Conservation (phyloP, 2,329 filamentous ascomycete genomes). For the Colletotrichum sp. region DNA sequence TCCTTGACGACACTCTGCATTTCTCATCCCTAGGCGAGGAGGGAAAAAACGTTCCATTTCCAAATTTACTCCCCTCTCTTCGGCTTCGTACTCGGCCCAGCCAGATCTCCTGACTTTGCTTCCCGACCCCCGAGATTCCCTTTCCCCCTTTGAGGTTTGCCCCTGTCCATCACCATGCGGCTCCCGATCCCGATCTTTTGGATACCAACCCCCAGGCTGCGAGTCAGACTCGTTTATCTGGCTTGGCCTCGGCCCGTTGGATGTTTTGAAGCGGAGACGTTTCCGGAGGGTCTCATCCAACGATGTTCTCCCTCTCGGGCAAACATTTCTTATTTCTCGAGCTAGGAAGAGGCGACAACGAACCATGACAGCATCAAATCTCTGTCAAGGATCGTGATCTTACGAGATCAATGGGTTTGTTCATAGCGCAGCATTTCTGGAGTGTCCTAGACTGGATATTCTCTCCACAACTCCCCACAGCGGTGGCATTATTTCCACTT, state of each 20-base stretch:
- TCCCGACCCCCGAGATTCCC: neutral
- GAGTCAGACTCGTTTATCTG: neutral
- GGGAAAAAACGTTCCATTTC: neutral
- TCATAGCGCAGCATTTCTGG: neutral
- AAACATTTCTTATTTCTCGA: neutral
- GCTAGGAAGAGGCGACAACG: neutral
- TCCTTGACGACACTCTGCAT: neutral
- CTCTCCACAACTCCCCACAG: neutral
- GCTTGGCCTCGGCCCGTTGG: neutral
- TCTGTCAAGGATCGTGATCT: neutral
- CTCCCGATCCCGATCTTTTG: neutral
- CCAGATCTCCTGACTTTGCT: neutral
- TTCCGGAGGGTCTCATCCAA: neutral
- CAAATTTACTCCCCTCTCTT: neutral
- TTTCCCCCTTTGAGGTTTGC: neutral
- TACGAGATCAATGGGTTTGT: neutral
- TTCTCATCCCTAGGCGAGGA: neutral
- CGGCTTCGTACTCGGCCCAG: neutral
- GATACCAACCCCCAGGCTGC: neutral
- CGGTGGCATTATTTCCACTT: neutral
- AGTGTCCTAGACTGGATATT: neutral
- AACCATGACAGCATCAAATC: neutral
- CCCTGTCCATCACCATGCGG: conserved; percentile 14
- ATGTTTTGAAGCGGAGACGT: neutral
- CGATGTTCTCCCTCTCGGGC: neutral